These are phyloP conservation scores for Aspergillus sp. DNA, from an alignment of 2,329 filamentous ascomycete genomes.

Conservation along the genomic window DNA sequence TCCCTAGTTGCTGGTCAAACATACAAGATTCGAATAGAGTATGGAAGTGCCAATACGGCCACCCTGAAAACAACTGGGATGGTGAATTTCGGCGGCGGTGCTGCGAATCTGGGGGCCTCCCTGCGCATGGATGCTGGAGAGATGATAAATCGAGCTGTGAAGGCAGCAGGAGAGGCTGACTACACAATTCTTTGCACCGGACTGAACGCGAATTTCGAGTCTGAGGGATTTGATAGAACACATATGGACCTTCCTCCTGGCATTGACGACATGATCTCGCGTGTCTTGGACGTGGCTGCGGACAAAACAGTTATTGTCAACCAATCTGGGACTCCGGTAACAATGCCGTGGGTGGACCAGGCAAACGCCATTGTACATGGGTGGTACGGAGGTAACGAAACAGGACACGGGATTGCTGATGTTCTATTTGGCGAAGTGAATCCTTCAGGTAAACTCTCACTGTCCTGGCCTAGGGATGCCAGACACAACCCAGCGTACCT, in stretches of 20 bases:
- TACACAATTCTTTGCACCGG: conserved; percentile 74
- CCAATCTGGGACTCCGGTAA: conserved; percentile 69
- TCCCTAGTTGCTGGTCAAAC: conserved; percentile 56
- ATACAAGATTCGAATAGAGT: conserved; percentile 59
- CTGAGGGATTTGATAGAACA: conserved; percentile 46
- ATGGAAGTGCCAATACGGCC: conserved; percentile 55
- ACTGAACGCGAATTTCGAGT: conserved; percentile 58
- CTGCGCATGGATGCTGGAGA: conserved; percentile 31
- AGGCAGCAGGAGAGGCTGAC: conserved; percentile 66
- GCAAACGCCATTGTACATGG: conserved; percentile 64
- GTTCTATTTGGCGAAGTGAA: conserved; percentile 70
- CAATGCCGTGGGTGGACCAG: conserved; percentile 46
- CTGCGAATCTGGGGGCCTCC: conserved; percentile 59
- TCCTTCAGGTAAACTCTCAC: conserved; percentile 70
- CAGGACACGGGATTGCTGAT: conserved; percentile 76
- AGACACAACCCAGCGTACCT: conserved; percentile 72
- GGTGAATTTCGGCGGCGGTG: conserved; percentile 55
- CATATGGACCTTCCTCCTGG: conserved; percentile 55
- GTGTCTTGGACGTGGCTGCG: conserved; percentile 63
- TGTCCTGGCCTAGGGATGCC: conserved; percentile 66
- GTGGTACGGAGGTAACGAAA: conserved; percentile 82
- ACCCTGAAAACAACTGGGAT: conserved; percentile 49
- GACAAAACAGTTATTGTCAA: conserved; percentile 67
- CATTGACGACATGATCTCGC: conserved; percentile 57
- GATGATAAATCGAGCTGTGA: conserved; percentile 50